Percentiles rank a stretch among this genome's conserved stretches.
These are phyloP conservation scores for Emericellopsis cladophorae DNA, from an alignment of 2,329 filamentous ascomycete genomes.

Conservation along the genomic window DNA sequence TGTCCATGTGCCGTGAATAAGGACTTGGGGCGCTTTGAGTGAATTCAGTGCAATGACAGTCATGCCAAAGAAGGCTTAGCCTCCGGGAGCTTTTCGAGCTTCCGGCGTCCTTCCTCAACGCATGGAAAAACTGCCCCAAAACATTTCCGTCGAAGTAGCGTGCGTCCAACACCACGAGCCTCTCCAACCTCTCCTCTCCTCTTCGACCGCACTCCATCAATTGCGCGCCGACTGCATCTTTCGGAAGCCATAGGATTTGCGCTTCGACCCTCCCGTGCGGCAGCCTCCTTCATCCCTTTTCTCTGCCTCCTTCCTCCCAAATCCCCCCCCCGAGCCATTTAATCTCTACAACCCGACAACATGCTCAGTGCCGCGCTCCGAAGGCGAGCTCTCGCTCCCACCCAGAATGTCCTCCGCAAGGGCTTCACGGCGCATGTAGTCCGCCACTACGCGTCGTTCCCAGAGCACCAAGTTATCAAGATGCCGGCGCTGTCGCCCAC, in stretches of 20 bases:
- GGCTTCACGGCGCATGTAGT: slow-evolving; percentile 41
- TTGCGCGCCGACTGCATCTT: slow-evolving; percentile 9
- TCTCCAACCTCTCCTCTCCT: slow-evolving; percentile 13
- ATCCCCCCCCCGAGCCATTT: slow-evolving; percentile 11
- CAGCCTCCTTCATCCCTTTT: slow-evolving; percentile 1
- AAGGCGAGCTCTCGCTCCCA: slow-evolving; percentile 44
- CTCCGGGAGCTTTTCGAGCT: slow-evolving; percentile 15
- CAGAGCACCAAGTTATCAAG: slow-evolving; percentile 85
- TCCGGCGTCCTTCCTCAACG: slow-evolving; percentile 22
- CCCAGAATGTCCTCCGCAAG: slow-evolving; percentile 36
- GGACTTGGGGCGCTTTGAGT: no score
- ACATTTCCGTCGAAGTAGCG: neutral
- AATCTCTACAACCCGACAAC: slow-evolving; percentile 7
- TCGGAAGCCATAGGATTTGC: slow-evolving; percentile 5
- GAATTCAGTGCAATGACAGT: no score
- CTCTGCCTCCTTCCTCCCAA: slow-evolving; percentile 4
- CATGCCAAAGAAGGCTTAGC: slow-evolving; percentile 16
- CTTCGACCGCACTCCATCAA: slow-evolving; percentile 9
- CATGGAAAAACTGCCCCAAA: slow-evolving; percentile 19
- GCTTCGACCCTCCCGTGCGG: slow-evolving; percentile 6
- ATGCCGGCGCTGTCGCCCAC: slow-evolving; percentile 98
- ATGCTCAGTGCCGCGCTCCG: slow-evolving; percentile 54
- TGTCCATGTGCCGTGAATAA: no score
- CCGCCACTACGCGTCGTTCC: slow-evolving; percentile 71
- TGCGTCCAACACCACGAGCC: slow-evolving; percentile 13